Evolutionary conservation across 2,329 filamentous ascomycete genomes (phyloP), one percentile per base, ranked within the genome.

Genomic region (Penicillium corylophilum): DNA sequence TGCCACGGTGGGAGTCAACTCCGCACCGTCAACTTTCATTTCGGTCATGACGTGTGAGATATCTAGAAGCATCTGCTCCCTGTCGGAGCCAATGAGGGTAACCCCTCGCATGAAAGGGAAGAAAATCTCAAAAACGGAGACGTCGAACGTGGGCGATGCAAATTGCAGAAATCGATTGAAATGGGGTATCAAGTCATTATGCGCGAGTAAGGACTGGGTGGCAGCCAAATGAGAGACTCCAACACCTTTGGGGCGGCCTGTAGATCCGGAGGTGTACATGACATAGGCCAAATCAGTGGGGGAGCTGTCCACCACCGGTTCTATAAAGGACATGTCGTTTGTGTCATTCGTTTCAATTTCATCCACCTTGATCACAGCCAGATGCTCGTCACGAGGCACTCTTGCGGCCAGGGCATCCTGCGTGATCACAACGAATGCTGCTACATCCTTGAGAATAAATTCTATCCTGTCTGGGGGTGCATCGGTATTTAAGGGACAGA

Each of bases 71-170:
- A 96, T 83, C 29, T 82, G 77, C 44, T 78, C 76, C 24, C 91
- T 82, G 50, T 84, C 80, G 59, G 86, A 90, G 49, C 83, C 82
- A 43, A 93, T 82, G 2, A 96, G 74, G 0, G 90, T 95, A 20
- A 76, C 77, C 2, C 88, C 88, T 51, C 90, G 79, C 55, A 85
- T 87, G 15, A 92, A 75, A 0, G 92, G 88, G 59, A 96, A 96
- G 77, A 96, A 96, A 6, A 95, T 92, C 67, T 96, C 92, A 67
- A 96, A 96, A 5, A 96, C 87, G 0, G 90, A 95, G 7, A 96
- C 92, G 70, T 96, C 92, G 67, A 96, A 96, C 0, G 91, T 96
- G 1, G 92, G 90, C 3, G 90, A 87, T 4, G 92, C 92, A 69
- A 96, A 96, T 68, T 96, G 92, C 1, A 96, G 80, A 68, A 96